phyloP scores from a whole-genome alignment of 805 yeast genomes.

The Barnettozyma siamensis region DNA sequence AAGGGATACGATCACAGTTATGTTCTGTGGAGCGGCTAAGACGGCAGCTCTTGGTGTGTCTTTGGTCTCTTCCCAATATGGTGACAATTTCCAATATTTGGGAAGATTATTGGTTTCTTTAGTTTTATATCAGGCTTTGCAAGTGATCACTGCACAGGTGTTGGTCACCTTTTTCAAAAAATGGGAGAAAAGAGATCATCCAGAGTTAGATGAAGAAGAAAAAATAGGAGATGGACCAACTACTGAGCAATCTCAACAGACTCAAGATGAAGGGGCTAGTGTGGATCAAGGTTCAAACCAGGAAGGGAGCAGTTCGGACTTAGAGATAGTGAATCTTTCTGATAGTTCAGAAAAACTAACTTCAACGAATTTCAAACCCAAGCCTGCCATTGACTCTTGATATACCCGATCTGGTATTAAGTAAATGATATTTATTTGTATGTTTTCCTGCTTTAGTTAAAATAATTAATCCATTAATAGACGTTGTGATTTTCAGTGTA shows the following conservation, averaged over 20 bases:
- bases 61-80: conserved; percentile 74
- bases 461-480: too few relatives aligned
- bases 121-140: conserved; percentile 83
- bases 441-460: too few relatives aligned
- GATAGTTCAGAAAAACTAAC: background rate
- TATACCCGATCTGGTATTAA: too few relatives aligned
- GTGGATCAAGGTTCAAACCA: too few relatives aligned
- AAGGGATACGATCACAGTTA: conserved; percentile 67
- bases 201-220: conserved; percentile 18
- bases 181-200: conserved; percentile 44
- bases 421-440: too few relatives aligned
- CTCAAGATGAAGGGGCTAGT: too few relatives aligned
- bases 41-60: conserved; percentile 92
- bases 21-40: conserved; percentile 90
- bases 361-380: too few relatives aligned
- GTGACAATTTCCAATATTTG: conserved; percentile 49
- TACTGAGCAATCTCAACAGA: background rate
- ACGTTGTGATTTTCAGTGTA: too few relatives aligned
- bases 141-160: conserved; percentile 75
- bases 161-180: conserved; percentile 58
- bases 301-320: background rate
- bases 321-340: background rate
- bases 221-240: background rate
- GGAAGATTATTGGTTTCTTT: conserved; percentile 76
- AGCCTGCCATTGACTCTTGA: too few relatives aligned